Evolutionary conservation across 441 rosid species (phyloP).

Genomic region (Corymbia citriodora): DNA sequence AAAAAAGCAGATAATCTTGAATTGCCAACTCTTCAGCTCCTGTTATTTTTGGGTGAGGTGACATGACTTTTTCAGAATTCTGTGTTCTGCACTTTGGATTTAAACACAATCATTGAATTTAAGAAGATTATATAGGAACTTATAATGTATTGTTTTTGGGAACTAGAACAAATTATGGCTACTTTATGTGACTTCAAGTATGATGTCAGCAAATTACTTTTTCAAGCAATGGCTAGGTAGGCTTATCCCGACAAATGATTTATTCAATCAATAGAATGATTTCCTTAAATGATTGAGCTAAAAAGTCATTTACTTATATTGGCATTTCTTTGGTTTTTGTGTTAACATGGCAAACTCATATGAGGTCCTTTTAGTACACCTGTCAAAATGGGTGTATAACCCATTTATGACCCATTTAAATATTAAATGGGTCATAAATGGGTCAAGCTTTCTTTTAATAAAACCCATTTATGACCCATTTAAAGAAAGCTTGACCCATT

Average conservation of each 20-base stretch:
- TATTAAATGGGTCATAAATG: too few species aligned
- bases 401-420: too few species aligned
- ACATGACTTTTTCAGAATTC: background rate
- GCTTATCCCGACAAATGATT: background rate
- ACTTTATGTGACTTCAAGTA: background rate
- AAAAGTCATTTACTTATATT: background rate
- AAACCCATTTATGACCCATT: too few species aligned
- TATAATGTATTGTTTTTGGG: background rate
- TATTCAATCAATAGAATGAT: background rate
- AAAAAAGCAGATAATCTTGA: slow-evolving; percentile 22
- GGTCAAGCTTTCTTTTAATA: too few species aligned
- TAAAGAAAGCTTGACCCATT: too few species aligned
- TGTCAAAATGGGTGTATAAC: too few species aligned
- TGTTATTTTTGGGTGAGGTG: slow-evolving; percentile 51
- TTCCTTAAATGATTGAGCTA: background rate
- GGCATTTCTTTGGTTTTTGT: background rate
- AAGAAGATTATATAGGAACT: background rate
- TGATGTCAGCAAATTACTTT: background rate
- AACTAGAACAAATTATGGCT: too few species aligned
- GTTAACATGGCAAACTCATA: background rate
- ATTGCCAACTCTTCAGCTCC: slow-evolving; percentile 54
- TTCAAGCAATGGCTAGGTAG: background rate
- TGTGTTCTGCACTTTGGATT: background rate
- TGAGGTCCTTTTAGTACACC: too few species aligned
- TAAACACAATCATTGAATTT: background rate